Percentiles rank a stretch among this genome's conserved stretches.
Conservation (phyloP, 371 early-diverging fungal genomes). For the Mortierella sp. region DNA sequence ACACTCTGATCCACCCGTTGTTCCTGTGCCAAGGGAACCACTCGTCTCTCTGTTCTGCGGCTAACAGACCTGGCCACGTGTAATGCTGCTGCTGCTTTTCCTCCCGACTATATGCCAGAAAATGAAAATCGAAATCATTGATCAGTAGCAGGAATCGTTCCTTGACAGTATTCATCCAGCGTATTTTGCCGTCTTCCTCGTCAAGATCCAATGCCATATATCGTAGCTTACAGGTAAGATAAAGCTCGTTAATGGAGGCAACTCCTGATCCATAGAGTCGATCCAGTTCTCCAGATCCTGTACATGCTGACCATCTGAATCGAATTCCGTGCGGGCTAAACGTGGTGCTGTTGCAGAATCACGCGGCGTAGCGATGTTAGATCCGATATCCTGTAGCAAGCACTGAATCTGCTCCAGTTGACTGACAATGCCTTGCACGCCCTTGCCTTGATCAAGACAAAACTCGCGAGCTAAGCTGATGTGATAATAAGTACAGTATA, state of each 20-base stretch:
- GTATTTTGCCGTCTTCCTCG: not conserved
- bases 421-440: slow-evolving; percentile 50
- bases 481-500: slow-evolving; percentile 42
- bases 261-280: slow-evolving; percentile 75
- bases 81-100: slow-evolving; percentile 73
- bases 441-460: slow-evolving; percentile 74
- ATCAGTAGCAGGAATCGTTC: too few relatives aligned
- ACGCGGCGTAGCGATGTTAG: slow-evolving; percentile 94
- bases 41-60: slow-evolving; percentile 86
- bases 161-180: too few relatives aligned
- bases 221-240: slow-evolving; percentile 75
- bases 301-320: slow-evolving; percentile 67
- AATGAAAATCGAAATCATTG: too few relatives aligned
- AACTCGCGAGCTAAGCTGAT: slow-evolving; percentile 76
- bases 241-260: slow-evolving; percentile 83
- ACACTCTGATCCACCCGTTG: slow-evolving; percentile 69
- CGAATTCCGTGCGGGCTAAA: slow-evolving; percentile 80
- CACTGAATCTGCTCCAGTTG: slow-evolving; percentile 85
- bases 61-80: slow-evolving; percentile 84
- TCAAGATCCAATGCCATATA: not conserved
- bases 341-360: slow-evolving; percentile 57
- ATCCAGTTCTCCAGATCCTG: slow-evolving; percentile 86
- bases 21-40: slow-evolving; percentile 77
- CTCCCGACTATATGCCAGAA: slow-evolving; percentile 70
- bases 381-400: slow-evolving; percentile 87